Base-by-base conservation (phyloP, 805 yeast genomes). In the Candida berthetii region DNA sequence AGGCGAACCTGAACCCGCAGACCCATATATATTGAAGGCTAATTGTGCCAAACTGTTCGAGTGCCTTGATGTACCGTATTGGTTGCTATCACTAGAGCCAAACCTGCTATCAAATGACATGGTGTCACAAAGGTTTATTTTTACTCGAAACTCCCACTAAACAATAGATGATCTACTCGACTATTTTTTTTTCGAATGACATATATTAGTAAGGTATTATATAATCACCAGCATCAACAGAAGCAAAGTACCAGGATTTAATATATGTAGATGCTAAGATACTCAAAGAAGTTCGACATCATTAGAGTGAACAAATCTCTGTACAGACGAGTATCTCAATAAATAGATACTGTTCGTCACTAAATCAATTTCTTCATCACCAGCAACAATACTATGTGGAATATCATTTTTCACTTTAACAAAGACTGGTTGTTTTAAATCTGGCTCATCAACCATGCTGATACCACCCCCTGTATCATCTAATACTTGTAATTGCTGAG, bases 381-480 rank as follows among this genome's bases (percentile, higher is more conserved):
- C 79, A 11, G 78, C 62, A 3, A 57, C 52, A 0, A 78, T 65
- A 3, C 65, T 56, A 31, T 67, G 65, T 14, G 60, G 61, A 19
- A 61, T 56, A 11, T 66, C 69, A 27, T 53, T 54, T n/a, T 63
- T 40, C 1, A 78, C 82, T 37, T 76, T 70, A 10, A 90, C 67
- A 52, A 88, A 89, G 1, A 93, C 97, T 7, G 93, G 85, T 44
- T 71, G 74, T 47, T 84, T 73, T 55, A 85, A 50, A 38, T 85
- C 85, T 0, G 98, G 98, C 45, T 71, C 72, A 14, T 79, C 84
- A 2, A 91, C 69, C 98, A 93, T 90, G 8, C 77, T 69, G 13
- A 82, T 58, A 13, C 75, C 76, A 20, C 82, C 86, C 11, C 78
- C 71, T 2, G 74, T 74, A 48, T 88, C 96, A 53, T 89, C 95